Percentiles rank a stretch among this genome's conserved stretches.
Evolutionary conservation across 176 grass and related monocot genomes (phyloP).

Genomic region (Calamus simplicifolius): DNA sequence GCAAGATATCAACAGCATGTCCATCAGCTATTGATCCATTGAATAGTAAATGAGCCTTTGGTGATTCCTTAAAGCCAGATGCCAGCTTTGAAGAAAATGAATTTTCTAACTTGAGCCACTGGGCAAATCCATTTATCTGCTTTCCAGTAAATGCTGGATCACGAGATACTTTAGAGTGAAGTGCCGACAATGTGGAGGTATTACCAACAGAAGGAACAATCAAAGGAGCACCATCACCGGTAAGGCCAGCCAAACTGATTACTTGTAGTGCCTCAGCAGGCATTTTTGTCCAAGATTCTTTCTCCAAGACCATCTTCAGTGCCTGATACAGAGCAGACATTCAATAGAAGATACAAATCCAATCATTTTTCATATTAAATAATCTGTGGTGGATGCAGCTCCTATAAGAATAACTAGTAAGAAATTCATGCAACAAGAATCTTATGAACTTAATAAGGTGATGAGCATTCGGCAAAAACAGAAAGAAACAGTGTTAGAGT

Average conservation of each 20-base stretch:
- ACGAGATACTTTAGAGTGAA: conserved; percentile 37
- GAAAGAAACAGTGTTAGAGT: no score
- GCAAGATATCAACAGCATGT: conserved; percentile 3
- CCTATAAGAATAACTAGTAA: no score
- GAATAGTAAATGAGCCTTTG: conserved; percentile 28
- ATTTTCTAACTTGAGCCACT: conserved; percentile 65
- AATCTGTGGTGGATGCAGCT: no score
- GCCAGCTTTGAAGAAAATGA: conserved; percentile 65
- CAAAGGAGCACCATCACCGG: conserved; percentile 83
- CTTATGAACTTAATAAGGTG: no score
- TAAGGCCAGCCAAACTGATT: conserved; percentile 89
- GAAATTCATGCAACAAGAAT: no score
- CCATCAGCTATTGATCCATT: conserved; percentile 33
- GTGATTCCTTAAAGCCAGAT: conserved; percentile 62
- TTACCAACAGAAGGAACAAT: conserved; percentile 40
- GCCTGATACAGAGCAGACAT: conserved; percentile 39
- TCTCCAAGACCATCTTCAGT: conserved; percentile 96
- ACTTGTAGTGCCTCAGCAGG: conserved; percentile 55
- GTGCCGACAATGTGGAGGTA: conserved; percentile 33
- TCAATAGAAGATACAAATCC: no score
- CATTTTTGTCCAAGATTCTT: conserved; percentile 92
- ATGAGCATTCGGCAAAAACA: no score
- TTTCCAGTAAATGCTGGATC: conserved; percentile 32
- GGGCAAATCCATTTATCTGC: conserved; percentile 57
- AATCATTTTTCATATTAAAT: no score